phyloP scores from a whole-genome alignment of 805 yeast genomes.

The Yamadazyma ubonensis region DNA sequence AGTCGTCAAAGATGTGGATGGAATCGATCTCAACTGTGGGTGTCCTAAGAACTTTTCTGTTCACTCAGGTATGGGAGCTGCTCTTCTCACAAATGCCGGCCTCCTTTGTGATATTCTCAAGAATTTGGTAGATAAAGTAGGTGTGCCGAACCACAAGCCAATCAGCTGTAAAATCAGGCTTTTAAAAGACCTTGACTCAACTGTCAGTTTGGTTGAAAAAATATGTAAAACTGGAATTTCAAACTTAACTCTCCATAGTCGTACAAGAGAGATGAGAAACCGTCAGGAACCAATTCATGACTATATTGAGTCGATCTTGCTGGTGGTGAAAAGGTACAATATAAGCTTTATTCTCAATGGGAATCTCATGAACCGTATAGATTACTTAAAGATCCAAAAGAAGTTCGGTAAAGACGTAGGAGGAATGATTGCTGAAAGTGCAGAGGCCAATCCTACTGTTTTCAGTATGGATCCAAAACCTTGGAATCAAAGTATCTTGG shows the following conservation, averaged over 20 bases:
- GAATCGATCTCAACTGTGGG: constrained; percentile 92
- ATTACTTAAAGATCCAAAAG: constrained; percentile 55
- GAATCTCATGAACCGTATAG: constrained; percentile 54
- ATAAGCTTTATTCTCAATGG: constrained; percentile 86
- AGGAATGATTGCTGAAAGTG: constrained; percentile 91
- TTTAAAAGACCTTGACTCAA: constrained; percentile 50
- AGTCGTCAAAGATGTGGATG: constrained; percentile 84
- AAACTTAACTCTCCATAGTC: constrained; percentile 87
- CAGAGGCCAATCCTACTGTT: constrained; percentile 83
- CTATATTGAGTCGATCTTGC: constrained; percentile 59
- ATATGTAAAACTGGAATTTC: constrained; percentile 72
- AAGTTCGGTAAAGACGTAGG: constrained; percentile 54
- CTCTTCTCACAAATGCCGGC: constrained; percentile 80
- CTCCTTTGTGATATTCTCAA: constrained; percentile 65
- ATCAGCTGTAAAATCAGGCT: constrained; percentile 89
- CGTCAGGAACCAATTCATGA: constrained; percentile 78
- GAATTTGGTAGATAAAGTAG: constrained; percentile 74
- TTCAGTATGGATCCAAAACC: constrained; percentile 50
- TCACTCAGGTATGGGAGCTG: constrained; percentile 98
- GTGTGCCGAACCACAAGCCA: constrained; percentile 71
- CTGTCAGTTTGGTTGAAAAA: constrained; percentile 55
- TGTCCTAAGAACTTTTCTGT: constrained; percentile 95
- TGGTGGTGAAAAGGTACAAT: constrained; percentile 56
- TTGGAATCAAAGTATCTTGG: constrained; percentile 56
- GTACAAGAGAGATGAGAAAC: constrained; percentile 85